Evolutionary conservation across 2,329 filamentous ascomycete species (phyloP), one percentile per base, ranked within the genome.

Genomic region (Helotiales sp.): DNA sequence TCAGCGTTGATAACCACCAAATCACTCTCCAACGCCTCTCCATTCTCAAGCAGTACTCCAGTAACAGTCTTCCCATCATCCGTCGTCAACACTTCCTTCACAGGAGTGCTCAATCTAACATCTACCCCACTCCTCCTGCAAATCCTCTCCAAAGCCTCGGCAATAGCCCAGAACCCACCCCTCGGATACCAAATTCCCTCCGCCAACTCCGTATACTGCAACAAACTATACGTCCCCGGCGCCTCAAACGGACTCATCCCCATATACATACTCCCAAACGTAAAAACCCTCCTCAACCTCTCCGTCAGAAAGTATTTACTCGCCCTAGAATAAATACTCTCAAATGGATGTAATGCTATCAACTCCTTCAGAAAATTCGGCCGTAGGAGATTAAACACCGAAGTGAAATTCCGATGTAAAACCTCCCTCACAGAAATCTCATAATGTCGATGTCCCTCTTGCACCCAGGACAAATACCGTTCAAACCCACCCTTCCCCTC

Each of bases 261-360:
- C 85, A 91, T 88, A 68, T 92, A 91, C 88, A 91, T 92, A 65
- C 86, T 90, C 22, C 84, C 87, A 72, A 91, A 91, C 0, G 88
- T 91, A 63, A 91, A 91, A 0, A 88, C 87, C 25, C 87, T 75
- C 59, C 88, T 77, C 66, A 91, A 68, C 57, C 87, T 76, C 68
- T 91, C 88, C 0, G 85, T 87, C 77, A 77, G 81, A 71, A 91
- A 91, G 67, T 91, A 91, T 60, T 79, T 80, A 25, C 81, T 77
- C 2, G 87, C 84, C 27, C 89, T 75, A 6, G 77, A 76, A 76
- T 86, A 91, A 15, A 90, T 88, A 65, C 81, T 87, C 70, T 90
- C 85, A 61, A 91, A 86, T 0, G 87, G 87, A 74, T 90, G 88
- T 55, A 91, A 70, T 10, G 75, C 75, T 17, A 89, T 68, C 17